phyloP scores from a whole-genome alignment of 345 rosid genomes.

The Gossypium turneri region DNA sequence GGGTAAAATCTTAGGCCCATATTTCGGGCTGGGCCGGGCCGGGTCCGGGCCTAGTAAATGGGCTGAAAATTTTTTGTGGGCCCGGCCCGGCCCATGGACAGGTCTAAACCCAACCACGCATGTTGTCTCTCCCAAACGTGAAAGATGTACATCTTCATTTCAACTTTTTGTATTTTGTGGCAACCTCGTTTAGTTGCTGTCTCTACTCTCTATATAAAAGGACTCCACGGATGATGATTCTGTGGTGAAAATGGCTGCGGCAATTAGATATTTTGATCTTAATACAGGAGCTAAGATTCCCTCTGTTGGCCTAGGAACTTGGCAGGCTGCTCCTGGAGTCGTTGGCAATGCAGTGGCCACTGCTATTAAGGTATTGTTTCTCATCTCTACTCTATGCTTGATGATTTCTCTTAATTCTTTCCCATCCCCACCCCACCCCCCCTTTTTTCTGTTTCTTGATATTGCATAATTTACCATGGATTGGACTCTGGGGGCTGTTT shows the following conservation, averaged over 20 bases:
- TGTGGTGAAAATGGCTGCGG: conserved; percentile 39
- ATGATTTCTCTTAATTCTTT: background rate
- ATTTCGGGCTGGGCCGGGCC: too few species aligned
- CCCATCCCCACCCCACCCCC: too few species aligned
- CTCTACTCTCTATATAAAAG: background rate
- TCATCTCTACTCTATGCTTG: background rate
- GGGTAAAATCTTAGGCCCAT: too few species aligned
- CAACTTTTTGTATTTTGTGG: background rate
- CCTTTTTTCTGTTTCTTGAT: too few species aligned
- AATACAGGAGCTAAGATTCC: conserved; percentile 56
- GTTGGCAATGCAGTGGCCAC: conserved; percentile 3
- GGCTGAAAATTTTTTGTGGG: too few species aligned
- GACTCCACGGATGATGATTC: background rate
- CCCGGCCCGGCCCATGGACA: too few species aligned
- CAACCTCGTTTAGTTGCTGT: background rate
- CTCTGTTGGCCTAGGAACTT: conserved; percentile 43
- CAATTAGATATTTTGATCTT: conserved; percentile 35
- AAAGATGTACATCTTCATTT: background rate
- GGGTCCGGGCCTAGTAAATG: too few species aligned
- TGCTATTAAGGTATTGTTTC: conserved; percentile 9
- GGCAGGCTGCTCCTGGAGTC: conserved; percentile 9
- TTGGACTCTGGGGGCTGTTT: background rate
- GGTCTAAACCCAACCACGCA: too few species aligned
- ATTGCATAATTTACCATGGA: too few species aligned
- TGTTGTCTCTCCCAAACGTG: background rate